These are phyloP conservation scores for Mycena amicta DNA, from an alignment of 768 basidiomycete species.

Conservation along the genomic window DNA sequence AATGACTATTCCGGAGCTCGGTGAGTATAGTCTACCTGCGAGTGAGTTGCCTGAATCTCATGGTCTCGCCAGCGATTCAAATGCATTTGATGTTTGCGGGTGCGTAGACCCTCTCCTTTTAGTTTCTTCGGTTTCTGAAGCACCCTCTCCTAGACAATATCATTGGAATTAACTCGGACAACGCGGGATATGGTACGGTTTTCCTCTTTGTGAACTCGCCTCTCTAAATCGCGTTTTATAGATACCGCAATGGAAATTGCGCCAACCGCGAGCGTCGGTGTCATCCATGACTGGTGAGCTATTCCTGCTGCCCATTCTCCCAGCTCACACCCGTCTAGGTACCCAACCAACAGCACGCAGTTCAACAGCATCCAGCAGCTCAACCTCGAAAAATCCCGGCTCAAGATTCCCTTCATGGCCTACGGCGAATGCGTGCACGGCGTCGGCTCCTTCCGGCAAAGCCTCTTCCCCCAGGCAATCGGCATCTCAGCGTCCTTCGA, in stretches of 20 bases:
- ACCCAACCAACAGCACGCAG: conserved; percentile 22
- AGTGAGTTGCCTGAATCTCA: too few relatives aligned
- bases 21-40: conserved; percentile 1
- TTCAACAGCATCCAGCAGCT: conserved; percentile 27
- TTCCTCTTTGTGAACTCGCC: background rate
- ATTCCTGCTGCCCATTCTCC: too few relatives aligned
- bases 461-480: conserved; percentile 29
- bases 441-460: conserved; percentile 28
- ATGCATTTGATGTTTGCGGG: conserved; percentile 24
- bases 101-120: background rate
- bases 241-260: conserved; percentile 15
- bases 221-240: background rate
- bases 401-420: conserved; percentile 28
- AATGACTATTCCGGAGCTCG: conserved; percentile 22
- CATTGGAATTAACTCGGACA: conserved; percentile 19
- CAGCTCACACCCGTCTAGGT: too few relatives aligned
- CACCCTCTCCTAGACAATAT: conserved; percentile 11
- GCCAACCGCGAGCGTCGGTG: conserved; percentile 14
- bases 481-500: conserved; percentile 26
- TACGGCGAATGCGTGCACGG: conserved; percentile 29
- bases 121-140: background rate
- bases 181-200: conserved; percentile 17
- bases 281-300: conserved; percentile 22
- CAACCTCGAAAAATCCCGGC: conserved; percentile 25
- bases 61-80: conserved; percentile 12